phyloP scores from a whole-genome alignment of 257 asterid species.

The Lithospermum erythrorhizon region DNA sequence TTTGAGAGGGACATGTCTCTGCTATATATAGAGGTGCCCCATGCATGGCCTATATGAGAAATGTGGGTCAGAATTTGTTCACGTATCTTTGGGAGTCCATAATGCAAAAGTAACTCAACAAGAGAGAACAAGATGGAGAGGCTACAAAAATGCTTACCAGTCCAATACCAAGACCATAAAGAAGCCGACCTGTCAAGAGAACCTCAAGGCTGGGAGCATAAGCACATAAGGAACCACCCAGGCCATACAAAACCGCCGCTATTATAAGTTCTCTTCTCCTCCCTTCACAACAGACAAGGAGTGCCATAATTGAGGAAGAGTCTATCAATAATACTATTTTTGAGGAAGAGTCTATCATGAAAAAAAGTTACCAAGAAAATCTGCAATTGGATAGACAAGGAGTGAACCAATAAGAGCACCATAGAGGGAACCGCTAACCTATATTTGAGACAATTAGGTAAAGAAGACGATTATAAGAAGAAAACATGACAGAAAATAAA shows the following conservation, averaged over 20 bases:
- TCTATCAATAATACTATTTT: slow-evolving; percentile 7
- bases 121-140: slow-evolving; percentile 2
- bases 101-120: background rate
- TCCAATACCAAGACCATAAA: slow-evolving; percentile 95
- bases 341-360: slow-evolving; percentile 7
- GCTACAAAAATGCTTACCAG: slow-evolving; percentile 37
- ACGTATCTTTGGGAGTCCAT: background rate
- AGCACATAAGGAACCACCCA: slow-evolving; percentile 70
- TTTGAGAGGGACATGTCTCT: slow-evolving; percentile 92
- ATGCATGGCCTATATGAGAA: slow-evolving; percentile 78
- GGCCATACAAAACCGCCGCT: slow-evolving; percentile 55
- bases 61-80: slow-evolving; percentile 11
- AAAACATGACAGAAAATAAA: background rate
- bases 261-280: slow-evolving; percentile 81
- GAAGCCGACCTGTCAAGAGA: slow-evolving; percentile 67
- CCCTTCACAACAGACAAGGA: slow-evolving; percentile 48
- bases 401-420: slow-evolving; percentile 96
- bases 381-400: slow-evolving; percentile 69
- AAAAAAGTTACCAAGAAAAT: slow-evolving; percentile 68
- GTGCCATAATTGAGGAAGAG: slow-evolving; percentile 3
- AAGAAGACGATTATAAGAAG: slow-evolving; percentile 6
- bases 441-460: slow-evolving; percentile 17
- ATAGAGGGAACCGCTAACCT: slow-evolving; percentile 98
- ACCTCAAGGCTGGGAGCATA: slow-evolving; percentile 73
- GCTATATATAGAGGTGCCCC: slow-evolving; percentile 99